These are phyloP conservation scores for Solidago caesia DNA, from an alignment of 129 eudicot genomes.

Conservation along the genomic window DNA sequence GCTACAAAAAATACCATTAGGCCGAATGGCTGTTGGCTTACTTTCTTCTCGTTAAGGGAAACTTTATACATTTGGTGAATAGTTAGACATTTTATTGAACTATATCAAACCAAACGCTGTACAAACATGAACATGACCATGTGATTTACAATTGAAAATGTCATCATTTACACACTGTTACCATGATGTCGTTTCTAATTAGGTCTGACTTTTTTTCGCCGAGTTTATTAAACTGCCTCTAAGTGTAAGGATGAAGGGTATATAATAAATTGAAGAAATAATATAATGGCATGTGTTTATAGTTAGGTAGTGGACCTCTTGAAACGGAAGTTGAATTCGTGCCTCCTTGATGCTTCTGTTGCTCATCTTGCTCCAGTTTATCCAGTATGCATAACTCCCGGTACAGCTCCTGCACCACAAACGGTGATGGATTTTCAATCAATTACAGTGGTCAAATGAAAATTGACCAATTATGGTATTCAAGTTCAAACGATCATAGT, in stretches of 20 bases:
- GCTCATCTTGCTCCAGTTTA: constrained; percentile 63
- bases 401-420: constrained; percentile 66
- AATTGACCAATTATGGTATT: background rate
- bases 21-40: background rate
- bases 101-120: constrained; percentile 11
- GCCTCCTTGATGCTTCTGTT: constrained; percentile 42
- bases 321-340: constrained; percentile 35
- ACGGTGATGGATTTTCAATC: constrained; percentile 2
- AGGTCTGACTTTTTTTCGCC: background rate
- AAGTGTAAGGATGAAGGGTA: background rate
- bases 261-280: background rate
- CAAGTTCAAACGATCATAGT: background rate
- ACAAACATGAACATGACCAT: background rate
- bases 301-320: constrained; percentile 42
- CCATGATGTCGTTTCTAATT: background rate
- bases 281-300: constrained; percentile 1
- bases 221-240: background rate
- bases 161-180: too few relatives aligned
- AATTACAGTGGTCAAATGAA: background rate
- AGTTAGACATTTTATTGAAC: background rate
- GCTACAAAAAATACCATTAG: too few relatives aligned
- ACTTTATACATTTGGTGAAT: constrained; percentile 1
- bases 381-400: constrained; percentile 63
- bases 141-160: background rate
- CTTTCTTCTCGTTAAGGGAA: background rate